Evolutionary conservation across 129 eudicot species (phyloP), one percentile per base, ranked within the genome.

Genomic region (Sambucus nigra): DNA sequence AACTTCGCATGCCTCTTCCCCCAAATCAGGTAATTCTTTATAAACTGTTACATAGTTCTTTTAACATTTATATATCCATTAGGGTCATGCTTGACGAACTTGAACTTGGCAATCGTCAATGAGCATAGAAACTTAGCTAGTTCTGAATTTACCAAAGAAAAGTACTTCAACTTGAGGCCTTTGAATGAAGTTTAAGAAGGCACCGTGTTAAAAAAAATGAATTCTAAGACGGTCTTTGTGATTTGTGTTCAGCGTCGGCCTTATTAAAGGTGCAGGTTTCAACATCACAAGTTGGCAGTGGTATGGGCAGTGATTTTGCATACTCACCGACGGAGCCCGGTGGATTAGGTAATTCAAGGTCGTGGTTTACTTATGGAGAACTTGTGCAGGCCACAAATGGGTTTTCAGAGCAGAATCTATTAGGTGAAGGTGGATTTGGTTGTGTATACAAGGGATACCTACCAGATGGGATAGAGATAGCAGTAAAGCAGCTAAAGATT

Each of bases 351-450:
- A 70, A 64, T 62, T 79, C 91, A 31, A 79, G 76, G 60, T 49
- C 81, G 25, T 74, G 77, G 70, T 85, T 77, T 48, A 77, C 66
- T 1, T 75, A 76, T 61, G 72, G 70, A 60, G 94, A 80, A 51
- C 80, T 84, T 41, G 60, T 39, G 0, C 72, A 70, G 63, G 84
- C 94, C 25, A 84, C 94, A 24, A 64, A 80, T 53, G 93, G 88
- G 35, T 84, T 88, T 62, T 80, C 97, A 24, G 68, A 54, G 7
- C 64, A 65, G 35, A 80, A 84, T 73, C 75, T 84, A 32, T 63
- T 88, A 48, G 97, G 97, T 25, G 78, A 79, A 64, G 97, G 97
- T 56, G 97, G 97, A 59, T 88, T 88, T 69, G 97, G 97, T 69
- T 71, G 53, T 49, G 97, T 88, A 26, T 80, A 84, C 53, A 88